Percentiles rank a stretch among this genome's conserved stretches.
Conservation (phyloP, 306 rosid genomes). For the Luffa acutangula region DNA sequence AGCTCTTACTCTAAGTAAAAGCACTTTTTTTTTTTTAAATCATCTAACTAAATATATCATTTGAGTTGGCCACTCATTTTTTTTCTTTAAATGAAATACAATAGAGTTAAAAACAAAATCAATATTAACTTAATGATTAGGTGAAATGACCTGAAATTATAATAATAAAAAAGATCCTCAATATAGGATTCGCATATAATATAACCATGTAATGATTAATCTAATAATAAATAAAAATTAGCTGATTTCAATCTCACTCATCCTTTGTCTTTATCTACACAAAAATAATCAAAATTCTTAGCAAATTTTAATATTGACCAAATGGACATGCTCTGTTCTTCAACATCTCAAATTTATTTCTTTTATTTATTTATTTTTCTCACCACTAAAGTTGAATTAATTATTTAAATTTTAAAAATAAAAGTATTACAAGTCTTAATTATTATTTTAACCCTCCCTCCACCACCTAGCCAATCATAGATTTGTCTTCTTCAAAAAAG, state of each 20-base stretch:
- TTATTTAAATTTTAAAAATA: background rate
- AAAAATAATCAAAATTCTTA: background rate
- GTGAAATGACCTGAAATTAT: background rate
- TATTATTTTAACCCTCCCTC: background rate
- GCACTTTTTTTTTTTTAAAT: too few species aligned
- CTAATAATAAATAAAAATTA: background rate
- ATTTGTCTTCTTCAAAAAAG: background rate
- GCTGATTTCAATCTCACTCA: background rate
- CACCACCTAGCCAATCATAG: slow-evolving; percentile 3
- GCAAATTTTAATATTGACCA: background rate
- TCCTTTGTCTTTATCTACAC: background rate
- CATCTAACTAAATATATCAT: too few species aligned
- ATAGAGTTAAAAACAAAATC: background rate
- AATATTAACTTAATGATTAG: background rate
- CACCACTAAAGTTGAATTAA: background rate
- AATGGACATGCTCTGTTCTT: background rate
- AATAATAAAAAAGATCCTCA: background rate
- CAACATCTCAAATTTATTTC: background rate
- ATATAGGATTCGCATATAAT: background rate
- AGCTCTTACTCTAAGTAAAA: too few species aligned
- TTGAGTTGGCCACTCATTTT: too few species aligned
- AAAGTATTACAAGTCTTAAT: background rate
- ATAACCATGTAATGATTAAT: background rate
- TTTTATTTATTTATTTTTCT: background rate
- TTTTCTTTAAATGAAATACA: background rate